Percentiles rank a stretch among this genome's conserved stretches.
Conservation (phyloP, 768 basidiomycete genomes). For the Phylloporus arenicola region DNA sequence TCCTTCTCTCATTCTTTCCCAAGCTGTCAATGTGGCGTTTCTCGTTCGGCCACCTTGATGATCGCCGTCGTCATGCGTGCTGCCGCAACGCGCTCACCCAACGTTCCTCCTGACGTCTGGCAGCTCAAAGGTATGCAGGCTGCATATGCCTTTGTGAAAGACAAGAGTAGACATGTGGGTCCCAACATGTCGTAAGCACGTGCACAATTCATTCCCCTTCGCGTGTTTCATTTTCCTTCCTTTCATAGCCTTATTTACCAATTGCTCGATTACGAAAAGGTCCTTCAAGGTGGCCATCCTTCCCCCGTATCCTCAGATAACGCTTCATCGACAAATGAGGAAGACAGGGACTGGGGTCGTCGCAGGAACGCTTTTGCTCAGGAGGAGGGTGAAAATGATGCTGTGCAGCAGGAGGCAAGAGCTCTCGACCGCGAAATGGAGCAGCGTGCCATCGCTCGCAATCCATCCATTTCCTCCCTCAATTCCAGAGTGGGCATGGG, state of each 20-base stretch:
- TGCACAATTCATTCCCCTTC: constrained; percentile 20
- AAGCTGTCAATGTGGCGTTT: constrained; percentile 92
- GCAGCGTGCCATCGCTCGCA: constrained; percentile 71
- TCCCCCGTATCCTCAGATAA: constrained; percentile 52
- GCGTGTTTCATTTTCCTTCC: constrained; percentile 17
- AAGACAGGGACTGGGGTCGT: constrained; percentile 80
- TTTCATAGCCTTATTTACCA: constrained; percentile 81
- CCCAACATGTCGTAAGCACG: constrained; percentile 90
- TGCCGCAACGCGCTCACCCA: constrained; percentile 61
- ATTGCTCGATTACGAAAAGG: constrained; percentile 85
- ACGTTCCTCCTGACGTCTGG: constrained; percentile 71
- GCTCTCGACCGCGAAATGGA: constrained; percentile 87
- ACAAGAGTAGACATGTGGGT: constrained; percentile 81
- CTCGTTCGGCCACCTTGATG: constrained; percentile 82
- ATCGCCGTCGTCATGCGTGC: constrained; percentile 93
- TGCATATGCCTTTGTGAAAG: constrained; percentile 85
- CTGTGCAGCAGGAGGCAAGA: constrained; percentile 71
- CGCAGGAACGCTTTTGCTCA: constrained; percentile 48
- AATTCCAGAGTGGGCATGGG: constrained; percentile 65
- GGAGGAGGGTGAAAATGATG: constrained; percentile 44
- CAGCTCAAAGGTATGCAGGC: constrained; percentile 83
- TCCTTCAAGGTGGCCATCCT: constrained; percentile 45
- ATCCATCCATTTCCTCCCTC: constrained; percentile 61
- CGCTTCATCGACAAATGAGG: constrained; percentile 50
- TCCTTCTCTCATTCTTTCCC: constrained; percentile 14